Evolutionary conservation across 1,139 yeast species (phyloP).

Genomic region (Hanseniaspora uvarum): DNA sequence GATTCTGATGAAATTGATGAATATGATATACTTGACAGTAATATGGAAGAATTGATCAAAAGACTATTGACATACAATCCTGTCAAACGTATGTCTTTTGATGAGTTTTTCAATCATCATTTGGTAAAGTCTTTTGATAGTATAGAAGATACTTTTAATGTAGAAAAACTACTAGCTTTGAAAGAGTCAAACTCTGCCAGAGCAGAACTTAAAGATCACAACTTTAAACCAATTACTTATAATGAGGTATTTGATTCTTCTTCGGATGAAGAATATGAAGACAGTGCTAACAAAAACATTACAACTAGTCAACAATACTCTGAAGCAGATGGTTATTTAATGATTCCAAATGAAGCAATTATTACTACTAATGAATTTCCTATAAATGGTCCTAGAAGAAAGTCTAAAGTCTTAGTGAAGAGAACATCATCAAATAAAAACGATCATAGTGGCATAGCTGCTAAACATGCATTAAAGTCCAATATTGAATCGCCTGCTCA

Average conservation of each 20-base stretch:
- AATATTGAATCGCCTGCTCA: not conserved
- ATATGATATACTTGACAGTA: slow-evolving; percentile 27
- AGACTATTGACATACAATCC: slow-evolving; percentile 75
- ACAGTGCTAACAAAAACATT: slow-evolving; percentile 5
- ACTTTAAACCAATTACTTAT: slow-evolving; percentile 27
- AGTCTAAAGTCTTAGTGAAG: not conserved
- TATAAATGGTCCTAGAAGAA: not conserved
- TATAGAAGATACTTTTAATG: slow-evolving; percentile 22
- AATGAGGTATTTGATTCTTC: slow-evolving; percentile 18
- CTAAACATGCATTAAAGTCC: not conserved
- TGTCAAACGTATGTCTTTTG: slow-evolving; percentile 74
- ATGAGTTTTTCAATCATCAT: slow-evolving; percentile 64
- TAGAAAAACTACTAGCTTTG: not conserved
- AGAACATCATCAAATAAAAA: not conserved
- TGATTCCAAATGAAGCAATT: slow-evolving; percentile 13
- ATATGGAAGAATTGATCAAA: slow-evolving; percentile 58
- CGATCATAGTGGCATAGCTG: not conserved
- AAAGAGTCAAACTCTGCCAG: slow-evolving; percentile 5
- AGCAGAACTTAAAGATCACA: not conserved
- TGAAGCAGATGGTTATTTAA: slow-evolving; percentile 11
- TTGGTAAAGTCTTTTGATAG: slow-evolving; percentile 27
- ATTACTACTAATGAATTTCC: slow-evolving; percentile 14
- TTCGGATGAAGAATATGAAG: slow-evolving; percentile 10
- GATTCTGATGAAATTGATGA: not conserved
- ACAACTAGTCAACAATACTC: not conserved